A percentile compares a stretch with the other conserved stretches of the same genome.
Conservation (phyloP, 75 land plant species). For the Sequoia sempervirens region DNA sequence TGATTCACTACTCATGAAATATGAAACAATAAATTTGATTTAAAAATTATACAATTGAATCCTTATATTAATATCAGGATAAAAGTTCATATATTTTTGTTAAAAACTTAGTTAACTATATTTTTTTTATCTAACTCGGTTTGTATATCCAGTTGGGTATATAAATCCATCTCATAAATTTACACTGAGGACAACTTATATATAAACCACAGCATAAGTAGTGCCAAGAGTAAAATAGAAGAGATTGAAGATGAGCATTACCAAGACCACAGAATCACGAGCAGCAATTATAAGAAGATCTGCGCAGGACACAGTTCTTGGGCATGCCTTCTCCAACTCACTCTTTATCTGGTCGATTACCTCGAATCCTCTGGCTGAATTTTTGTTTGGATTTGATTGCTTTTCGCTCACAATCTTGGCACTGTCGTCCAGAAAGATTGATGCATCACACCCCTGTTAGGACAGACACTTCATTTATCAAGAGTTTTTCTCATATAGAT, state of each 20-base stretch:
- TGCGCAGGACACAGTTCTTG: constrained; percentile 20
- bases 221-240: neutral
- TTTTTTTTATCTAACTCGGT: too few species aligned
- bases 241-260: neutral
- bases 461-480: neutral
- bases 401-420: constrained; percentile 9
- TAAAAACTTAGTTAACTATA: too few species aligned
- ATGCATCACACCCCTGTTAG: constrained; percentile 20
- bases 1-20: too few species aligned
- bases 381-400: constrained; percentile 5
- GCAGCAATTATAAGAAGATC: constrained; percentile 20
- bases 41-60: too few species aligned
- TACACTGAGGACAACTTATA: neutral
- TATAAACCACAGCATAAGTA: neutral
- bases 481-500: neutral
- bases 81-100: too few species aligned
- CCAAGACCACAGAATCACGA: constrained; percentile 17
- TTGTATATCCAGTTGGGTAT: too few species aligned
- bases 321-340: constrained; percentile 20
- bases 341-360: constrained; percentile 14
- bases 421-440: constrained; percentile 13
- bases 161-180: too few species aligned
- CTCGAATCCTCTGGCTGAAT: constrained; percentile 20
- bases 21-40: too few species aligned
- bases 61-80: too few species aligned